phyloP scores from a whole-genome alignment of 2,329 filamentous ascomycete species.

The Neonectria neomacrospora region DNA sequence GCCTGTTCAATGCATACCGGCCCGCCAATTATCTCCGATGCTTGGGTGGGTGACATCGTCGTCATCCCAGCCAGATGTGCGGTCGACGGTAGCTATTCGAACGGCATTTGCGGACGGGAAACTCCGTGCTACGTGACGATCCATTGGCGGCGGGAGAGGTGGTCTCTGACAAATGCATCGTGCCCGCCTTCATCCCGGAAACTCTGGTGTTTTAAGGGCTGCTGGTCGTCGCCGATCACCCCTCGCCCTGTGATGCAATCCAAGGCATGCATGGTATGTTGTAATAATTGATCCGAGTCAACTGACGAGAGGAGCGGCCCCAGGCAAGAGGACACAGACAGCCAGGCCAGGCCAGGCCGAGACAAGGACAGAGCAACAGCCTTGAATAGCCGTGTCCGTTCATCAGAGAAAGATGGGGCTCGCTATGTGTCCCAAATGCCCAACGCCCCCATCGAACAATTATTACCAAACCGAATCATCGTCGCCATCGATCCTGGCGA shows the following conservation, averaged over 20 bases:
- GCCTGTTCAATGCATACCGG: slow-evolving; percentile 20
- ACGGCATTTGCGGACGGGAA: background rate
- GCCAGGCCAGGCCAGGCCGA: background rate
- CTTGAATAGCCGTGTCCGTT: slow-evolving; percentile 30
- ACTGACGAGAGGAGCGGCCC: background rate
- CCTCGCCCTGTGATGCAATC: background rate
- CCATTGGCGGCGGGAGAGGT: background rate
- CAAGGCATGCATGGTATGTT: background rate
- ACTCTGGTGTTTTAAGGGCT: background rate
- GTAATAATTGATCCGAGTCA: background rate
- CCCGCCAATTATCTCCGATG: slow-evolving; percentile 31
- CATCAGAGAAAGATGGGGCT: slow-evolving; percentile 31
- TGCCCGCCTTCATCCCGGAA: background rate
- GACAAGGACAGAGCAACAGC: slow-evolving; percentile 10
- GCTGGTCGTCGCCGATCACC: background rate
- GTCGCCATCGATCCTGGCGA: slow-evolving; percentile 30
- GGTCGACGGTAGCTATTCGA: background rate
- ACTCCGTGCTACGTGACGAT: background rate
- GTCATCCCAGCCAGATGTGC: slow-evolving; percentile 8
- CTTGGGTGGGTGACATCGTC: slow-evolving; percentile 12
- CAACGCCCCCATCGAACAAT: slow-evolving; percentile 31
- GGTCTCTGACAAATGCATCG: background rate
- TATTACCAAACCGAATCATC: slow-evolving; percentile 36
- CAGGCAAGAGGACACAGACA: background rate
- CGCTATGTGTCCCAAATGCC: slow-evolving; percentile 16